Evolutionary conservation across 2,329 filamentous ascomycete species (phyloP), one percentile per base, ranked within the genome.

Genomic region (Mollisiaceae sp.): DNA sequence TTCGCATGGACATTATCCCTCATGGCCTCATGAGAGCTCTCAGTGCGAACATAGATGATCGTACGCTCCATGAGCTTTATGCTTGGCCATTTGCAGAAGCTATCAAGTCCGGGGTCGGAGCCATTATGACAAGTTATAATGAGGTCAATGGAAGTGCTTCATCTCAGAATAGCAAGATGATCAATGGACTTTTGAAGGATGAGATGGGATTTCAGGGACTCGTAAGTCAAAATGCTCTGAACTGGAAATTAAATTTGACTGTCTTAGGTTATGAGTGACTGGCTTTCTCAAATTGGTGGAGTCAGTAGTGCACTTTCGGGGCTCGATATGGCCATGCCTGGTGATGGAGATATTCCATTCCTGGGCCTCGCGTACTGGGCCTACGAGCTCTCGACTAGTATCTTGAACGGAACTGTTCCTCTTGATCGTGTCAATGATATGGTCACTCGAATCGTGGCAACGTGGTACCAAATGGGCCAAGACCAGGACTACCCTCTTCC

Each of bases 71-170:
- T 71, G 87, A 89, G 72, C 77, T 87, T 2, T 87, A 87, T 67
- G 75, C 82, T 8, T 88, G 86, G 86, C 85, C 86, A 1, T 88
- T 88, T 75, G 82, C 82, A 38, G 74, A 78, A 52, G 76, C 74
- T 8, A 73, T 97, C 54, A 86, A 85, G 67, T 91, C 91, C 14
- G 92, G 92, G 32, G 91, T 93, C 5, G 91, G 87, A 1, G 89
- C 89, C 8, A 82, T 96, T 61, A 96, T 97, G 93, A 93, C 92
- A 75, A 86, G 88, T 1, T 97, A 97, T 71, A 90, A 92, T 74
- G 87, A 86, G 72, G 78, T 81, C 67, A 91, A 91, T 72, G 86
- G 87, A 59, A 89, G 86, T 0, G 86, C 89, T 18, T 82, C 83
- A 5, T 91, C 86, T 64, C 87, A 89, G 66, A 92, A 92, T 73